Base-by-base conservation (phyloP, 768 basidiomycete genomes). In the Pisolithus tinctorius region DNA sequence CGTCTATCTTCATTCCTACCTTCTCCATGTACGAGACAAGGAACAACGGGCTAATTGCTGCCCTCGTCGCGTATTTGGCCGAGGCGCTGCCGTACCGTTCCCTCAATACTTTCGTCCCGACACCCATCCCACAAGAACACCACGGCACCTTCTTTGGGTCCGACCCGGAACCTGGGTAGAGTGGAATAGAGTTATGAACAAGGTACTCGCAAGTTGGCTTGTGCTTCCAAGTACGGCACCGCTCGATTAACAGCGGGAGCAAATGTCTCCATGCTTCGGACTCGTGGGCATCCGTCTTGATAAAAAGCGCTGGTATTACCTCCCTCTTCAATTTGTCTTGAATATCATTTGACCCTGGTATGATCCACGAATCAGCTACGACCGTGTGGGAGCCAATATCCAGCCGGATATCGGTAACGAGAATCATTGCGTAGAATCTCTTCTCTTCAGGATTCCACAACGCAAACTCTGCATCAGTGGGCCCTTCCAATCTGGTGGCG, bases 21-120 rank as follows among this genome's bases (percentile, higher is more conserved):
- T 60, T 61, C 54, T 81, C 77, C 55, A 80, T 48, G 58, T 75
- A 80, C 7, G 79, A 69, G 16, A 76, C 71, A 0, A 76, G 70
- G 48, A 82, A 83, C 11, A 84, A 63, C 0, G 79, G 82, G 1
- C 74, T 68, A 34, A 84, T 63, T 0, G 79, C 83, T 4, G 73
- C 63, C 7, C 81, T 67, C 2, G 77, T 80, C 13, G 68, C 72
- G 48, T 73, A 74, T 6, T 1, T 38, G 13, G 70, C 70, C 2
- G 71, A 71, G 11, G 81, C 58, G 1, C 48, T 30, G 52, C 64
- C 62, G 76, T 77, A 82, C 10, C 57, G 54, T 13, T 56, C 40
- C 0, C 55, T 55, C 52, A 82, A 72, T 0, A 56, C 61, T 2
- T 66, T 73, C 4, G 74, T 63, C 46, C 75, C 71, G 43, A 80